These are phyloP conservation scores for Tylopilus plumbeoviolaceoides DNA, from an alignment of 768 basidiomycete species.

Conservation along the genomic window DNA sequence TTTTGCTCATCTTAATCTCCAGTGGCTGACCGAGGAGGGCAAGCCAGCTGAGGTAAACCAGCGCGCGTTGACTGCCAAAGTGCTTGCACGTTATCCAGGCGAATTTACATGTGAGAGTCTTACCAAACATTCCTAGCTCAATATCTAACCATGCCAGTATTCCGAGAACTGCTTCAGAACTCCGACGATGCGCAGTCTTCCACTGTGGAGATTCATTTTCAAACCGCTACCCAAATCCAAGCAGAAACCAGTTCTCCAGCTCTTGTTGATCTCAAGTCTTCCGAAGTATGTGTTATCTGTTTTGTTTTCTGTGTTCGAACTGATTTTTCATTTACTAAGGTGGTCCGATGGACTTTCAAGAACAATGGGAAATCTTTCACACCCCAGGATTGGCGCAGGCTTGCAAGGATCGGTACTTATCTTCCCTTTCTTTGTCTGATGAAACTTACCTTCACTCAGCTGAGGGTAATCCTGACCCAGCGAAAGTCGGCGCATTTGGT, in stretches of 20 bases:
- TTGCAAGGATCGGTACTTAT: conserved; percentile 79
- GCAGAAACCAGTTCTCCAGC: conserved; percentile 2
- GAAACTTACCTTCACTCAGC: conserved; percentile 40
- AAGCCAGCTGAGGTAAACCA: conserved; percentile 86
- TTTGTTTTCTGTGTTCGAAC: not conserved
- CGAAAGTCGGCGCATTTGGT: conserved; percentile 94
- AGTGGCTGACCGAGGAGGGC: conserved; percentile 49
- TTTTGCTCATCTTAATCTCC: not conserved
- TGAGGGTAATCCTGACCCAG: conserved; percentile 91
- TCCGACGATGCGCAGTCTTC: conserved; percentile 86
- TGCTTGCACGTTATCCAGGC: conserved; percentile 90
- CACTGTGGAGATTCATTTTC: conserved; percentile 73
- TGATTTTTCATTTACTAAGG: conserved; percentile 36
- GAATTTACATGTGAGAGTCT: conserved; percentile 66
- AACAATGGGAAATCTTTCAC: conserved; percentile 84
- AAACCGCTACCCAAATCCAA: conserved; percentile 47
- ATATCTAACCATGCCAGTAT: conserved; percentile 34
- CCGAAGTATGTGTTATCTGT: conserved; percentile 36
- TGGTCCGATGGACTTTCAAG: conserved; percentile 76
- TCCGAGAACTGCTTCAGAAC: conserved; percentile 32
- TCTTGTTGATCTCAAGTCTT: conserved; percentile 61
- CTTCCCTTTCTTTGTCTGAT: not conserved
- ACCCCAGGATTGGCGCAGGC: conserved; percentile 81
- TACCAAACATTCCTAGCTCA: not conserved
- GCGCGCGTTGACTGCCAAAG: conserved; percentile 88